phyloP scores from a whole-genome alignment of 805 yeast genomes.

The Saccharomyces paradoxus region DNA sequence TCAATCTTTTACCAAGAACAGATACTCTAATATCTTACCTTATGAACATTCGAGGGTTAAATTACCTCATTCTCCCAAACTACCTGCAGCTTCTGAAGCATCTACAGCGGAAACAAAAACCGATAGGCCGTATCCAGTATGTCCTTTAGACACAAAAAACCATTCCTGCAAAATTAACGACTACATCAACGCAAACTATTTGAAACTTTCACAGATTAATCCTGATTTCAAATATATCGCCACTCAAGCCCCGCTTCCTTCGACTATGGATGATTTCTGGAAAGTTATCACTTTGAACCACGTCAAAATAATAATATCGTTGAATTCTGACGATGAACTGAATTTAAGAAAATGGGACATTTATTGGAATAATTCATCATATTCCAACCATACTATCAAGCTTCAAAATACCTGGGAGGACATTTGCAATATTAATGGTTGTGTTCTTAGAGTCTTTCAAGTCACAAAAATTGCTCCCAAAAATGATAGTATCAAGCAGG shows the following conservation, averaged over 20 bases:
- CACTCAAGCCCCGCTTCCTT: slow-evolving; percentile 78
- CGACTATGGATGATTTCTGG: slow-evolving; percentile 87
- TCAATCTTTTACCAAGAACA: slow-evolving; percentile 67
- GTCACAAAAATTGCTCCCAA: slow-evolving; percentile 7
- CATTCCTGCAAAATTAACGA: slow-evolving; percentile 31
- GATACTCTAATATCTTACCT: slow-evolving; percentile 81
- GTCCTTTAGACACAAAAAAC: neutral
- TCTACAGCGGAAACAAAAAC: neutral
- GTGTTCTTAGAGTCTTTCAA: slow-evolving; percentile 29
- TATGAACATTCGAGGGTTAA: slow-evolving; percentile 77
- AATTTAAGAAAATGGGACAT: slow-evolving; percentile 72
- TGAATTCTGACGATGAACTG: slow-evolving; percentile 68
- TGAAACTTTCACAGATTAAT: slow-evolving; percentile 36
- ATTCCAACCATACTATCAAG: slow-evolving; percentile 29
- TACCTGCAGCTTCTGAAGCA: neutral
- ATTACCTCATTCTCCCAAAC: slow-evolving; percentile 28
- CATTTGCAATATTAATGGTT: slow-evolving; percentile 25
- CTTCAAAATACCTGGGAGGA: slow-evolving; percentile 25
- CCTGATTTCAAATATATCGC: slow-evolving; percentile 54
- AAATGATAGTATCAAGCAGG: slow-evolving; percentile 15
- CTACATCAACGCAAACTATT: slow-evolving; percentile 84
- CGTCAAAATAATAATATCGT: slow-evolving; percentile 63
- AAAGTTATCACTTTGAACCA: slow-evolving; percentile 60
- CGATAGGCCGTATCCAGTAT: neutral
- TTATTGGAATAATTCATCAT: slow-evolving; percentile 54